Base-by-base conservation (phyloP, 768 basidiomycete species). In the Pleurotus tuoliensis region DNA sequence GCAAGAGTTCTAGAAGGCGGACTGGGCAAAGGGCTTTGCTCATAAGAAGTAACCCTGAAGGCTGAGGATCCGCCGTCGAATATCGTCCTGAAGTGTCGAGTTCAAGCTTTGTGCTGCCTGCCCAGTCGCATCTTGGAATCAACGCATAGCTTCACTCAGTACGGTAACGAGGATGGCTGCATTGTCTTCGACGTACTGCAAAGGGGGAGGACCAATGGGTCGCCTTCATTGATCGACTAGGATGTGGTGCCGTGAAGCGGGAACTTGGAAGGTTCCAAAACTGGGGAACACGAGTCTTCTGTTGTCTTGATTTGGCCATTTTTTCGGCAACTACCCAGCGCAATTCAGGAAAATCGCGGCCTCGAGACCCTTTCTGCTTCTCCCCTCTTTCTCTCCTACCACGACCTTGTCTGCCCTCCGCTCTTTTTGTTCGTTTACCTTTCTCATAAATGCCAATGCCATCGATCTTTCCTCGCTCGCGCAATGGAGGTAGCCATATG, bases 371-470 rank as follows among this genome's bases (percentile, higher is more conserved):
- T 44, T 22, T 11, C 20, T 34, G 9, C 30, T 34, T 34, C 30
- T 11, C 30, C 24, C 47, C 9, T n/a, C 22, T 25, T 15, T 20
- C 47, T 24, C n/a, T 18, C 22, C 8, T 16, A n/a, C 47, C 47
- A 24, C 47, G 30, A 13, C 47, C 18, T 24, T 15, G 22, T 24
- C 30, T 5, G 9, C 24, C 47, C 22, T 48, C 47, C 47, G 13
- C 47, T 20, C 47, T 3, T 48, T 44, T 22, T 27, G 47, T 24
- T 8, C 47, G 11, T 8, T 16, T 24, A 12, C 18, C 22, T 34
- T 11, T 34, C 11, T 34, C 53, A 47, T 8, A 47, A 51, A 50
- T 44, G 67, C 66, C 59, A 69, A 65, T 46, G 47, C 46, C 38
- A 51, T 39, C 51, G 30, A 53, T 60, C 56, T 30, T 53, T 27